Evolutionary conservation across 768 basidiomycete species (phyloP), one percentile per base, ranked within the genome.

Genomic region (Suillus bovinus): DNA sequence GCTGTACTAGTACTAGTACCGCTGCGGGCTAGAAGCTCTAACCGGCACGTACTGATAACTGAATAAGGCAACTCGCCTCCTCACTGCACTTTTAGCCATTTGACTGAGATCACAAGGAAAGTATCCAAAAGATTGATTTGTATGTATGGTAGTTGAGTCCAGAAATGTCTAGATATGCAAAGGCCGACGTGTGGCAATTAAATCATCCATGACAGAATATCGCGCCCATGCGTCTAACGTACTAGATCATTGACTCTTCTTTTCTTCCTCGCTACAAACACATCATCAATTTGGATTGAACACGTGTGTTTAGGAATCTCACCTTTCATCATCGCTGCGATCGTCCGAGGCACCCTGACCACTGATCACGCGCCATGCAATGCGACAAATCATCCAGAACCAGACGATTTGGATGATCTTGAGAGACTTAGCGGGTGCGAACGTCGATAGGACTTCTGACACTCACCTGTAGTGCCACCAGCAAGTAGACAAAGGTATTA

Each of bases 241-340:
- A 67, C 66, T 67, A 68, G 34, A 54, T 76, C 67, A 75, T 56
- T 68, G 24, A 34, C 70, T 71, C 64, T 75, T 76, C 54, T 61
- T 59, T 9, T 64, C 67, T 41, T 65, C 60, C 29, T 14, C 16
- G 24, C 74, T 73, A 20, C 44, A 11, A 31, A 60, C 44, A 44
- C 20, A 49, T 34, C 9, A 49, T 31, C 27, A 7, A 10, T 6
- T 22, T 62, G 22, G 29, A 29, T 38, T 22, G 20, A 49, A 60
- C 7, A 38, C 36, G 73, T 16, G 4, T 8, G 24, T 10, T 39
- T 31, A 16, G 11, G 1, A 33, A 10, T 69, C 81, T 72, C 60
- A 89, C 87, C 72, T 79, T 70, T 94, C 93, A 64, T 92, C 91
- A 64, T 97, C 96, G 69, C 93, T 95, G 64, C 96, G 84, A 24